Evolutionary conservation across 108 stramenopile species (phyloP).

Genomic region (Licmophora abbreviata): DNA sequence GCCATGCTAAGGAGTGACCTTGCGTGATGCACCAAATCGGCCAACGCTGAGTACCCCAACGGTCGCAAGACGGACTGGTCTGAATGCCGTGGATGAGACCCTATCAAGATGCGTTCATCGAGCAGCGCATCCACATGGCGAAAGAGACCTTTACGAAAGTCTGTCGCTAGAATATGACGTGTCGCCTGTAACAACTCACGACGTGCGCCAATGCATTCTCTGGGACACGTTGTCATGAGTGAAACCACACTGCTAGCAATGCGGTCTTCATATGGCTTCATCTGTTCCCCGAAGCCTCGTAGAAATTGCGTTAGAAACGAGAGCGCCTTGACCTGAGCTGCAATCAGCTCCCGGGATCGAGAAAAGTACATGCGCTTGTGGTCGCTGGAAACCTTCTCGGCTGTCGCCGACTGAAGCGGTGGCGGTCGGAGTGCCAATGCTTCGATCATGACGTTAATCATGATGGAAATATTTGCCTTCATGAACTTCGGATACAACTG

Average conservation of each 20-base stretch:
- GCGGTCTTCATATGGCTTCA: constrained; percentile 75
- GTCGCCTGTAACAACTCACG: constrained; percentile 87
- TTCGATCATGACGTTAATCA: constrained; percentile 87
- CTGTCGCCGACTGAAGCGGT: constrained; percentile 18
- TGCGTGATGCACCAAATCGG: constrained; percentile 86
- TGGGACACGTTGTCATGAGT: constrained; percentile 77
- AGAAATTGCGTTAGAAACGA: constrained; percentile 89
- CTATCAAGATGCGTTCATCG: constrained; percentile 79
- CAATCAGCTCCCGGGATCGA: constrained; percentile 56
- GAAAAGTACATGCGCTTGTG: constrained; percentile 39
- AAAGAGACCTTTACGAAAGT: constrained; percentile 85
- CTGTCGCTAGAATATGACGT: constrained; percentile 86
- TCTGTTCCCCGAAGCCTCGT: constrained; percentile 58
- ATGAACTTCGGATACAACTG: constrained; percentile 85
- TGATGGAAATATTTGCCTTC: constrained; percentile 63
- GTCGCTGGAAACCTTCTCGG: constrained; percentile 10
- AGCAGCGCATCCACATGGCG: constrained; percentile 82
- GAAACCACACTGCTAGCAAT: constrained; percentile 69
- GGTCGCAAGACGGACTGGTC: constrained; percentile 70
- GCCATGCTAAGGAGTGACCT: constrained; percentile 54
- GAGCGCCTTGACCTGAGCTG: constrained; percentile 85
- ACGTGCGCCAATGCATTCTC: constrained; percentile 65
- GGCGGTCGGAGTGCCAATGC: constrained; percentile 73
- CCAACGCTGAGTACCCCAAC: constrained; percentile 84
- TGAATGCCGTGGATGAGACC: constrained; percentile 21